Percentiles rank a stretch among this genome's conserved stretches.
These are phyloP conservation scores for Ganoderma meredithae DNA, from an alignment of 1,284 basidiomycete genomes.

Conservation along the genomic window DNA sequence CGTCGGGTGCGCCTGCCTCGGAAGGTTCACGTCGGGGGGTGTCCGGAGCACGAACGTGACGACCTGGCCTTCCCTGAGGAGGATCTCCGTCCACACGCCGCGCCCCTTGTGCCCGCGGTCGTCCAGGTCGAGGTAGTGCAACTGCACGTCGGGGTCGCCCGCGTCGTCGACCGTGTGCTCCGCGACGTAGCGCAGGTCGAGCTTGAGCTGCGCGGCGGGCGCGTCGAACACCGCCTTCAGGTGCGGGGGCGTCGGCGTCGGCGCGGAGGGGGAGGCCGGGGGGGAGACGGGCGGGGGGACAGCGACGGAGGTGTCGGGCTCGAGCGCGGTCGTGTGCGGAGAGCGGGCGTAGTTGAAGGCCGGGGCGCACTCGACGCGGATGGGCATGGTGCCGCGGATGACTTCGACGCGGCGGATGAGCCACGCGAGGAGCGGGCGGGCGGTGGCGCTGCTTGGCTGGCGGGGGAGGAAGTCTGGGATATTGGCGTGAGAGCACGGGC, in stretches of 20 bases:
- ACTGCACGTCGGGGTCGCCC: constrained; percentile 57
- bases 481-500: no score
- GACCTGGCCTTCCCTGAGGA: constrained; percentile 81
- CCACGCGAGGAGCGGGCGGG: constrained; percentile 83
- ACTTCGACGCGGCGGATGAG: constrained; percentile 88
- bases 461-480: constrained; percentile 80
- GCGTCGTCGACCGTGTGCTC: constrained; percentile 62
- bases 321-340: constrained; percentile 68
- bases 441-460: constrained; percentile 52
- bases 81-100: constrained; percentile 59
- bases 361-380: constrained; percentile 88
- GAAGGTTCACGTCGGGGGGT: constrained; percentile 49
- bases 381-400: constrained; percentile 78
- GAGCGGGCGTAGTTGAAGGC: constrained; percentile 93
- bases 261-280: constrained; percentile 11
- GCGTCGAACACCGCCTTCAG: constrained; percentile 78
- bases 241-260: constrained; percentile 39
- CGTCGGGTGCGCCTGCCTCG: constrained; percentile 40
- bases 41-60: constrained; percentile 86
- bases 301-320: constrained; percentile 40
- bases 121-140: constrained; percentile 68
- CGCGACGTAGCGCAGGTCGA: constrained; percentile 81
- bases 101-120: constrained; percentile 72
- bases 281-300: constrained; percentile 27
- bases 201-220: constrained; percentile 51